Conservation (phyloP, 192 early-diverging fungal genomes). For the Umbelopsis vinacea region DNA sequence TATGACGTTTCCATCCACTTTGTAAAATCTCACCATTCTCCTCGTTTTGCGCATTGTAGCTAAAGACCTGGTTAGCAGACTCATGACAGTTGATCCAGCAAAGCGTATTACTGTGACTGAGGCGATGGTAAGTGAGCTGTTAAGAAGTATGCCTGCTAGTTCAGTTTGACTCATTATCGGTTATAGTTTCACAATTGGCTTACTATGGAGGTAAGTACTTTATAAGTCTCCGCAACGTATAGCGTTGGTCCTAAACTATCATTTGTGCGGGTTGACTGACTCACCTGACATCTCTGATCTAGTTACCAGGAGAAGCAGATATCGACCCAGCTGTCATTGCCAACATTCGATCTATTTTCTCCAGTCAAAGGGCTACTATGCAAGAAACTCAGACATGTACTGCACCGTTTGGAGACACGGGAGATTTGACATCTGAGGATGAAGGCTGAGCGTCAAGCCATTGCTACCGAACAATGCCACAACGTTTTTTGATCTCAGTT, state of each 20-base stretch:
- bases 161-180: neutral
- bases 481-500: neutral
- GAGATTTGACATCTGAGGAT: conserved; percentile 5
- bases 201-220: neutral
- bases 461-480: neutral
- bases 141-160: neutral
- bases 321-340: conserved; percentile 15
- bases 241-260: no score
- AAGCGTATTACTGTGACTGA: conserved; percentile 50
- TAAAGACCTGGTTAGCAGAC: conserved; percentile 58
- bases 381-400: conserved; percentile 12
- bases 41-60: conserved; percentile 28
- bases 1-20: no score
- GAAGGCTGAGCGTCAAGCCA: neutral
- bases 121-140: neutral
- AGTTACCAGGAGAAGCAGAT: conserved; percentile 11
- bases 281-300: neutral
- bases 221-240: no score
- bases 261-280: no score
- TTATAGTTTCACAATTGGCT: conserved; percentile 2
- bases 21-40: neutral
- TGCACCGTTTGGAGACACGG: conserved; percentile 7
- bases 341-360: conserved; percentile 4
- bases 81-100: conserved; percentile 64
- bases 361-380: conserved; percentile 1